Evolutionary conservation across 768 basidiomycete species (phyloP).

Genomic region (Suillus spraguei): DNA sequence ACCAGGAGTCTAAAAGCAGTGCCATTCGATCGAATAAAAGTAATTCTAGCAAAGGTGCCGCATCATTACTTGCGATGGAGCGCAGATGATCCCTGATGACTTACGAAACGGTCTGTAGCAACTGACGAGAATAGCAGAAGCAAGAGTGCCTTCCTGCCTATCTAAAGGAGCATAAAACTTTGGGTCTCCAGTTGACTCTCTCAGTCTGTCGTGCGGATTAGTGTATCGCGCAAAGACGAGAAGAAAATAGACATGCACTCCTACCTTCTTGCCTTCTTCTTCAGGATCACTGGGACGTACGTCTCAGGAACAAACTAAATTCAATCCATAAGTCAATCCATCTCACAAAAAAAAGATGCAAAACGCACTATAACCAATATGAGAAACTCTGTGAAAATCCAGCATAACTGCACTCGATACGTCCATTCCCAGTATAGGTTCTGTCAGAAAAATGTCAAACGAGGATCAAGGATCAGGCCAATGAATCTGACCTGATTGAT

Average conservation of each 20-base stretch:
- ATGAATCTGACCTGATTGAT: slow-evolving; percentile 60
- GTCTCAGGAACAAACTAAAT: slow-evolving; percentile 72
- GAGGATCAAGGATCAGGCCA: not conserved
- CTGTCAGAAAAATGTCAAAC: slow-evolving; percentile 31
- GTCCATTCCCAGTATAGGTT: slow-evolving; percentile 76
- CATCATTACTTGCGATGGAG: slow-evolving; percentile 1
- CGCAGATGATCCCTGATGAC: slow-evolving; percentile 24
- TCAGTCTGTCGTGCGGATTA: slow-evolving; percentile 39
- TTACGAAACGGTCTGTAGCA: slow-evolving; percentile 74
- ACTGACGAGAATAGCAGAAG: slow-evolving; percentile 52
- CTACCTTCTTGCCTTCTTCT: slow-evolving; percentile 59
- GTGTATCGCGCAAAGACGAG: not conserved
- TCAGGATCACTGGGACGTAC: slow-evolving; percentile 60
- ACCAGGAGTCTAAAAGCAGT: slow-evolving; percentile 72
- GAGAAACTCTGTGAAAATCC: slow-evolving; percentile 58
- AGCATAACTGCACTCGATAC: slow-evolving; percentile 69
- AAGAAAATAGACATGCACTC: slow-evolving; percentile 10
- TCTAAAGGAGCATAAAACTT: slow-evolving; percentile 66
- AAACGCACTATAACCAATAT: slow-evolving; percentile 52
- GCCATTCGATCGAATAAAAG: slow-evolving; percentile 76
- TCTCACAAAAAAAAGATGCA: not conserved
- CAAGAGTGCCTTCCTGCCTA: slow-evolving; percentile 44
- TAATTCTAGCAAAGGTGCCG: slow-evolving; percentile 45
- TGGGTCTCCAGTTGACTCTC: slow-evolving; percentile 55
- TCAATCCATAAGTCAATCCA: not conserved